phyloP scores from a whole-genome alignment of 1,284 basidiomycete genomes.

The Phellopilus nigrolimitatus region DNA sequence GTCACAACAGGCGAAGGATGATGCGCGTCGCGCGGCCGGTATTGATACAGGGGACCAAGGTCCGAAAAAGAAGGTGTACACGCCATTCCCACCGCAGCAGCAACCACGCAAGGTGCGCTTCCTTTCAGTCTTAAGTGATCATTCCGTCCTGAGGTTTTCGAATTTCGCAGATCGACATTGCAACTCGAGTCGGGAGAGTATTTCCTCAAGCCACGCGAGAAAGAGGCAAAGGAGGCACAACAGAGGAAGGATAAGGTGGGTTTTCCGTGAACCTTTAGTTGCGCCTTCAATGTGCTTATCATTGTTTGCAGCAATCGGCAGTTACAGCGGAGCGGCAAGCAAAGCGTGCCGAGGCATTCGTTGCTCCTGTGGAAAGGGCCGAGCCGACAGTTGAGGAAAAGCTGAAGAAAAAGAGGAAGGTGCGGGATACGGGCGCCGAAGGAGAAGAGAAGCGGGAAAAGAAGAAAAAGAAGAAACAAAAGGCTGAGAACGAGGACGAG shows the following conservation, averaged over 20 bases:
- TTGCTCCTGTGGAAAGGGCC: conserved; percentile 73
- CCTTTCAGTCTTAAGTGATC: not conserved
- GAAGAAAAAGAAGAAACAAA: conserved; percentile 34
- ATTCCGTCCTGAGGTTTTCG: not conserved
- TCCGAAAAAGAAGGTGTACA: conserved; percentile 91
- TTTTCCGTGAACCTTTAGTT: not conserved
- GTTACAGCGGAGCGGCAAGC: conserved; percentile 62
- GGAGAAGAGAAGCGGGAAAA: conserved; percentile 27
- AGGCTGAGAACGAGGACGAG: conserved; percentile 21
- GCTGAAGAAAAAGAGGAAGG: conserved; percentile 51
- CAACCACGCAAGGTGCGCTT: conserved; percentile 77
- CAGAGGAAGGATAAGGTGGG: conserved; percentile 67
- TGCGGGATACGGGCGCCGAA: conserved; percentile 21
- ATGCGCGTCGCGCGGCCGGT: conserved; percentile 58
- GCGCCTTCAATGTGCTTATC: conserved; percentile 13
- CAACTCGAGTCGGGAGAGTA: conserved; percentile 97
- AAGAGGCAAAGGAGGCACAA: conserved; percentile 60
- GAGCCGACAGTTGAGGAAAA: conserved; percentile 78
- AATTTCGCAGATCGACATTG: conserved; percentile 67
- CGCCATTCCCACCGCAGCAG: conserved; percentile 96
- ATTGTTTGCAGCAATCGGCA: conserved; percentile 62
- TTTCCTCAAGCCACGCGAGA: conserved; percentile 88
- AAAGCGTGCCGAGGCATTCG: conserved; percentile 78
- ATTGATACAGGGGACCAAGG: conserved; percentile 42
- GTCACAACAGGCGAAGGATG: conserved; percentile 47